These are phyloP conservation scores for Entamoeba histolytica DNA, from an alignment of 208 protist genomes.

Conservation along the genomic window DNA sequence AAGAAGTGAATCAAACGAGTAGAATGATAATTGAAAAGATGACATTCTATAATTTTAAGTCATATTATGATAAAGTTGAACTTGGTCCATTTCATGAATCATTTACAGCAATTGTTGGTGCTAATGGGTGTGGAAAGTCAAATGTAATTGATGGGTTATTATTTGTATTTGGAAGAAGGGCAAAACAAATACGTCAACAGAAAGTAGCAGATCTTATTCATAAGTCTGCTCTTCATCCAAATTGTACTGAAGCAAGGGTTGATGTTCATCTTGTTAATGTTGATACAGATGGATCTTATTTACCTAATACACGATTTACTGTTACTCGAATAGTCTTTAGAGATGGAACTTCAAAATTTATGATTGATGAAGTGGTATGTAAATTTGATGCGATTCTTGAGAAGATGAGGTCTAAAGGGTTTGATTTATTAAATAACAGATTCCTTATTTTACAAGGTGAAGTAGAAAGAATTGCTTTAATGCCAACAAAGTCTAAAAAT, in stretches of 20 bases:
- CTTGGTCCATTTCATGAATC: conserved; percentile 43
- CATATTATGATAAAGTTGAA: not conserved
- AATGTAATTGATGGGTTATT: conserved; percentile 99
- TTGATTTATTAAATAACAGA: conserved; percentile 98
- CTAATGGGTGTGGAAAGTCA: conserved; percentile 98
- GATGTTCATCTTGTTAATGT: not conserved
- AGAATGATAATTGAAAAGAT: not conserved
- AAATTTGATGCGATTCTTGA: conserved; percentile 42
- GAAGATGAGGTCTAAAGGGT: conserved; percentile 66
- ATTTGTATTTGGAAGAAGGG: conserved; percentile 96
- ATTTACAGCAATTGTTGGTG: conserved; percentile 95
- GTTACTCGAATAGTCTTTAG: not conserved
- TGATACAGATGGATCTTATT: not conserved
- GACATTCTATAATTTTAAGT: not conserved
- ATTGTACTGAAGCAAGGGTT: not conserved
- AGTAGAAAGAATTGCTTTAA: conserved; percentile 96
- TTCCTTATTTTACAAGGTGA: conserved; percentile 99
- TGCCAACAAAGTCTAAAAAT: conserved; percentile 75
- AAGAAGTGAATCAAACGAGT: not conserved
- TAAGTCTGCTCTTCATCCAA: conserved; percentile 45
- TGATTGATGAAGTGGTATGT: conserved; percentile 42
- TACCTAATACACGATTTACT: conserved; percentile 42
- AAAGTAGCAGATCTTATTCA: conserved; percentile 94
- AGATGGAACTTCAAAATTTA: not conserved
- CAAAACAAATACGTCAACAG: conserved; percentile 78